Conservation (phyloP, 306 rosid genomes). For the Fagus crenata region DNA sequence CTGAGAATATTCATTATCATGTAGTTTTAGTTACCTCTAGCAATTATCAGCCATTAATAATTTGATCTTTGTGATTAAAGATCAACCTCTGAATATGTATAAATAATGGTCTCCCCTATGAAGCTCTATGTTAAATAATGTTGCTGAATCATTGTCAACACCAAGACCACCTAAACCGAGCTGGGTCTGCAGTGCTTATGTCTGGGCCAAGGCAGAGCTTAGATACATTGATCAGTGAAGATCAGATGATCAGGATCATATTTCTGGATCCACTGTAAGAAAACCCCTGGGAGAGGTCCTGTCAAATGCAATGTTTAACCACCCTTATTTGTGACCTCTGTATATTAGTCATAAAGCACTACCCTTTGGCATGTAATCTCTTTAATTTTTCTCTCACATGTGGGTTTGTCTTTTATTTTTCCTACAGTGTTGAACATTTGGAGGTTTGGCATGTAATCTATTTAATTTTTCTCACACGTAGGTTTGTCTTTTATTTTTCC, state of each 20-base stretch:
- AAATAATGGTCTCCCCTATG: background rate
- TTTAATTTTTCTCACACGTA: constrained; percentile 22
- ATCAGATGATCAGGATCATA: constrained; percentile 5
- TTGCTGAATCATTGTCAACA: background rate
- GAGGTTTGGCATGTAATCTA: constrained; percentile 5
- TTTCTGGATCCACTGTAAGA: constrained; percentile 22
- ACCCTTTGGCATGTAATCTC: constrained; percentile 5
- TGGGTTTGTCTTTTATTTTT: constrained; percentile 22
- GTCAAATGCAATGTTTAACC: constrained; percentile 20
- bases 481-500: constrained; percentile 16
- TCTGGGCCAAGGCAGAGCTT: background rate
- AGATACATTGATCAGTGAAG: constrained; percentile 2
- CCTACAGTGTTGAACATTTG: too few species aligned
- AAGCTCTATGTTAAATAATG: background rate
- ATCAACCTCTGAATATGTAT: background rate
- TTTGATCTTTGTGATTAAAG: background rate
- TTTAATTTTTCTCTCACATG: constrained; percentile 18
- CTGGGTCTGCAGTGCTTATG: constrained; percentile 11
- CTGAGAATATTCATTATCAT: background rate
- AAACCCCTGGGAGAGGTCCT: constrained; percentile 2
- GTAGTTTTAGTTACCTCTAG: too few species aligned
- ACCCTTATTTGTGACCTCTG: constrained; percentile 7
- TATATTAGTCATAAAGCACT: background rate
- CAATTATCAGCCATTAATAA: too few species aligned
- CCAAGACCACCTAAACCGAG: background rate